A percentile compares a stretch with the other conserved stretches of the same genome.
These are phyloP conservation scores for Gymnopilus junonius DNA, from an alignment of 768 basidiomycete genomes.

Conservation along the genomic window DNA sequence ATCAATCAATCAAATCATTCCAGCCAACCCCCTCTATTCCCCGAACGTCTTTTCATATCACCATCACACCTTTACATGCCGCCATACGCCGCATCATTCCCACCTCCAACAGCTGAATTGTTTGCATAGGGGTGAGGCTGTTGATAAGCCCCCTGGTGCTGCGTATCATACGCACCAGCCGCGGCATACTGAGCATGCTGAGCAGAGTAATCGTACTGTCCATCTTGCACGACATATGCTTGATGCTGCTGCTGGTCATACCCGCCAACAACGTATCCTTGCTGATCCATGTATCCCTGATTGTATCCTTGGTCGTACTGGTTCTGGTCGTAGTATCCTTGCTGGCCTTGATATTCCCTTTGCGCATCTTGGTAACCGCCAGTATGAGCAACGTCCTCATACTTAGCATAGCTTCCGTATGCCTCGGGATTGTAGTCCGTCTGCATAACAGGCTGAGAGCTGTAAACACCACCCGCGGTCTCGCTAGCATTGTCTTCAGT, in stretches of 20 bases:
- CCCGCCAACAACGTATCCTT: constrained; percentile 16
- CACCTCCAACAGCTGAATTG: background rate
- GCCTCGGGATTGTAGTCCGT: constrained; percentile 45
- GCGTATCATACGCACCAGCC: constrained; percentile 11
- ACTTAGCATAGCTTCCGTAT: constrained; percentile 45
- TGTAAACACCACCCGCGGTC: constrained; percentile 39
- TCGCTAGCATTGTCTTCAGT: constrained; percentile 33
- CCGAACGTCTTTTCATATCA: background rate
- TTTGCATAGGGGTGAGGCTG: constrained; percentile 24
- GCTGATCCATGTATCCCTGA: constrained; percentile 24
- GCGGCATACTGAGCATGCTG: constrained; percentile 20
- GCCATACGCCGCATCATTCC: constrained; percentile 5
- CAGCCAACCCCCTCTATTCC: background rate
- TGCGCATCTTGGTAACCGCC: constrained; percentile 32
- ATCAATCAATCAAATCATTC: background rate
- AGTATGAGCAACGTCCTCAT: constrained; percentile 26
- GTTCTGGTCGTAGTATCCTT: constrained; percentile 29
- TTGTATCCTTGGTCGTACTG: constrained; percentile 18
- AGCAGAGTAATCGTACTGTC: constrained; percentile 16
- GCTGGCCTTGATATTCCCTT: constrained; percentile 37
- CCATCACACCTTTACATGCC: constrained; percentile 2
- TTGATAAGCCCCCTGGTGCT: constrained; percentile 19
- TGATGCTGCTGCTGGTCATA: constrained; percentile 20
- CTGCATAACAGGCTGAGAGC: constrained; percentile 44
- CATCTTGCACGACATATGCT: constrained; percentile 12